Percentiles rank a stretch among this genome's conserved stretches.
Evolutionary conservation across 129 eudicot genomes (phyloP).

Genomic region (Flaveria bidentis): DNA sequence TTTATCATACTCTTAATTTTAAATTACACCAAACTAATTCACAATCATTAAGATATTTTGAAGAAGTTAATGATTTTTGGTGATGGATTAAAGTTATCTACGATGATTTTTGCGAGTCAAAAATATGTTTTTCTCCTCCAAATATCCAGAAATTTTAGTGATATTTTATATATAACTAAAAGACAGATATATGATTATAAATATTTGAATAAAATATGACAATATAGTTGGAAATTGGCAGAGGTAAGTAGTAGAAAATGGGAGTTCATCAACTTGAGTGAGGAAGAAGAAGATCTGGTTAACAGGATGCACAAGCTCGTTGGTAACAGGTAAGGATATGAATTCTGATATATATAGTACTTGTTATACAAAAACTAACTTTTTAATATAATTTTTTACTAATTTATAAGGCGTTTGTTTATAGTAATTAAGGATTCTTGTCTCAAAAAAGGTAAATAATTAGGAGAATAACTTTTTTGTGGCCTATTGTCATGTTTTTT

Average conservation of each 20-base stretch:
- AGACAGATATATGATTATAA: not conserved
- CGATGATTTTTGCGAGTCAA: not conserved
- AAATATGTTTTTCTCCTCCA: not conserved
- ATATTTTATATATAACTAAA: not conserved
- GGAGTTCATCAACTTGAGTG: slow-evolving; percentile 51
- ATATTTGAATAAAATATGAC: not conserved
- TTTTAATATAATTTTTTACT: no score
- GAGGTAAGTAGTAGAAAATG: slow-evolving; percentile 56
- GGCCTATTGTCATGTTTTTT: no score
- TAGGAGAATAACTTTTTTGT: no score
- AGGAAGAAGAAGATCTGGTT: slow-evolving; percentile 61
- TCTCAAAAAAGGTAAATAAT: no score
- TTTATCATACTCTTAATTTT: not conserved
- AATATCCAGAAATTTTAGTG: not conserved
- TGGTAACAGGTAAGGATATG: slow-evolving; percentile 50
- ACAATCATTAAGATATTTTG: not conserved
- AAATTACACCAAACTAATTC: no score
- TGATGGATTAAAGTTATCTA: not conserved
- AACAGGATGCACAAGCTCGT: slow-evolving; percentile 70
- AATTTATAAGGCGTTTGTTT: no score
- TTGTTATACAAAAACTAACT: no score
- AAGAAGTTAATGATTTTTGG: not conserved
- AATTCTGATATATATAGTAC: no score
- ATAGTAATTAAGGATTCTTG: no score
- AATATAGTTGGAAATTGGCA: not conserved